phyloP scores from a whole-genome alignment of 1,284 basidiomycete genomes.

The Ganoderma sinense region DNA sequence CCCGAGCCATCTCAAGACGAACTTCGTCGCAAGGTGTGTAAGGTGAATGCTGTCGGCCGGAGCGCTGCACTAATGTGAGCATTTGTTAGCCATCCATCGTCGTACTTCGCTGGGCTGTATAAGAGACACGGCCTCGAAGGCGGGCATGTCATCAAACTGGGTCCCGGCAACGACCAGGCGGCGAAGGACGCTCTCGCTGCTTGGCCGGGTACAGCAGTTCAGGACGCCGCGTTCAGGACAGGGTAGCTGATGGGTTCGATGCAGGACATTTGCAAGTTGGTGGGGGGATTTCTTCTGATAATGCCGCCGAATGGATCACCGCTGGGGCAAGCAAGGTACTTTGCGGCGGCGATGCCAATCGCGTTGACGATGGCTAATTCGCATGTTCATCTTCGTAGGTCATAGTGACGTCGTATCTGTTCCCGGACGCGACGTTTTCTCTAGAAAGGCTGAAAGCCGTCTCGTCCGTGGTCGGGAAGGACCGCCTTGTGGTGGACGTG shows the following conservation, averaged over 20 bases:
- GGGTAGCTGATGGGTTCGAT: background rate
- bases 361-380: background rate
- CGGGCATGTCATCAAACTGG: constrained; percentile 97
- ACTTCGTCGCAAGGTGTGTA: constrained; percentile 90
- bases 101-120: constrained; percentile 87
- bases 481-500: constrained; percentile 94
- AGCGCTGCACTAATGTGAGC: too few relatives aligned
- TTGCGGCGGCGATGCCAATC: background rate
- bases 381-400: constrained; percentile 58
- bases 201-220: constrained; percentile 77
- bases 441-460: constrained; percentile 75
- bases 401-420: constrained; percentile 97
- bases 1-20: constrained; percentile 79
- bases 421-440: constrained; percentile 85
- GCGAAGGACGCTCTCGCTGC: constrained; percentile 83
- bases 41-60: too few relatives aligned
- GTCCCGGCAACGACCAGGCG: constrained; percentile 88
- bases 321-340: constrained; percentile 91
- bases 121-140: constrained; percentile 74
- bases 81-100: constrained; percentile 77
- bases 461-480: constrained; percentile 78
- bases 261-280: constrained; percentile 89
- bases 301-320: constrained; percentile 88
- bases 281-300: constrained; percentile 87
- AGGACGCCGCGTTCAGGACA: background rate